Conservation (phyloP, 495 filamentous ascomycete species). For the Oidiodendron maius region DNA sequence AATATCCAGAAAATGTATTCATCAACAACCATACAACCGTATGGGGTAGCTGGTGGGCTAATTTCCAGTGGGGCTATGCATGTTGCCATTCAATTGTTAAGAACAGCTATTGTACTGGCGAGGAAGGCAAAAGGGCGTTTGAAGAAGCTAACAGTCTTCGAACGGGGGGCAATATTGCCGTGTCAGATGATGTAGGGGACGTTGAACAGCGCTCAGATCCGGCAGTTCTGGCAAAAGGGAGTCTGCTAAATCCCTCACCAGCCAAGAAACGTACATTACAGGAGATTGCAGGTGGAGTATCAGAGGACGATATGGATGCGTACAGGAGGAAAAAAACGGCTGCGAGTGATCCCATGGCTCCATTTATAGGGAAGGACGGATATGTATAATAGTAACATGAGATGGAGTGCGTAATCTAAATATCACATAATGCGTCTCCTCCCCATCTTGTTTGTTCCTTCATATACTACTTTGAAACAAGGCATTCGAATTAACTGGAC, state of each 20-base stretch:
- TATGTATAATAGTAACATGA: conserved; percentile 16
- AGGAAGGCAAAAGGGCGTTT: conserved; percentile 70
- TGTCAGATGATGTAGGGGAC: conserved; percentile 22
- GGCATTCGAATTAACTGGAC: too few relatives aligned
- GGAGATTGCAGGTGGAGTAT: conserved; percentile 70
- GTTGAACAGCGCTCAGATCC: conserved; percentile 28
- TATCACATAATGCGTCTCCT: too few relatives aligned
- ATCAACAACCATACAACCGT: conserved; percentile 88
- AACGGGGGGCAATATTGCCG: conserved; percentile 39
- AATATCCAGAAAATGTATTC: conserved; percentile 84
- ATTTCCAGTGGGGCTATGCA: conserved; percentile 95
- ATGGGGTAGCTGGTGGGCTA: conserved; percentile 96
- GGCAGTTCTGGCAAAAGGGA: conserved; percentile 24
- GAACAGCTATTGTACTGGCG: conserved; percentile 96
- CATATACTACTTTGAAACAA: too few relatives aligned
- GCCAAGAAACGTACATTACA: conserved; percentile 63
- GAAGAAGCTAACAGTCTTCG: conserved; percentile 58
- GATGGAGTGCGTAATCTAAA: too few relatives aligned
- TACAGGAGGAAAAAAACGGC: conserved; percentile 67
- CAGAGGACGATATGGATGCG: conserved; percentile 76
- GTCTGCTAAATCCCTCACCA: background rate
- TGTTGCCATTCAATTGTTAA: conserved; percentile 92
- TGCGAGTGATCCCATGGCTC: conserved; percentile 81
- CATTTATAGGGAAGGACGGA: conserved; percentile 58
- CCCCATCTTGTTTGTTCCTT: too few relatives aligned